Evolutionary conservation across 495 filamentous ascomycete species (phyloP).

Genomic region (Penicillium goetzii): DNA sequence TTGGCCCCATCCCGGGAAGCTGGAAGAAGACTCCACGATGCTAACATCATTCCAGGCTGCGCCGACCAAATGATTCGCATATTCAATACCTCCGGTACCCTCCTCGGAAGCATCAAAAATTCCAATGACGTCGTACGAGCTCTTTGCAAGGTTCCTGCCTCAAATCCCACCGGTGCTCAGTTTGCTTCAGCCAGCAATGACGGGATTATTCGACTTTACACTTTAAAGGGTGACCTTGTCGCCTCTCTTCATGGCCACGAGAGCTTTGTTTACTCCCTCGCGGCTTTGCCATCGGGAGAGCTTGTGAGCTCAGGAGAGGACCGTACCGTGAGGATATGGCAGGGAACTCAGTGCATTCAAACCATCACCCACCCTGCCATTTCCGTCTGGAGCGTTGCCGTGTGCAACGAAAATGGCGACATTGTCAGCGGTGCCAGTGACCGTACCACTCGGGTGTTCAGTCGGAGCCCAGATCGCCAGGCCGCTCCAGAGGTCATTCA

Average conservation of each 20-base stretch:
- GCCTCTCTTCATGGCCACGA: constrained; percentile 84
- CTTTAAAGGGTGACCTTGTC: constrained; percentile 70
- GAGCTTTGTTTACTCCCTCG: constrained; percentile 91
- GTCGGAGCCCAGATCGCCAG: constrained; percentile 67
- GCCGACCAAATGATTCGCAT: constrained; percentile 89
- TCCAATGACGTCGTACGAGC: constrained; percentile 82
- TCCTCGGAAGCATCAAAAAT: constrained; percentile 68
- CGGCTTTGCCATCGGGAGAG: constrained; percentile 76
- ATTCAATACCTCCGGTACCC: constrained; percentile 68
- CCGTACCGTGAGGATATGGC: constrained; percentile 88
- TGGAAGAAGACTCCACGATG: constrained; percentile 1
- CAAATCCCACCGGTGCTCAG: constrained; percentile 77
- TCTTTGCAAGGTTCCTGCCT: constrained; percentile 76
- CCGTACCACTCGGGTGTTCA: constrained; percentile 83
- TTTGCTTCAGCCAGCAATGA: constrained; percentile 92
- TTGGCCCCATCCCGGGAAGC: neutral
- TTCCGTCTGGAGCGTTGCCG: constrained; percentile 91
- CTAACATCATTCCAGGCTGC: constrained; percentile 54
- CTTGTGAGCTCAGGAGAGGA: constrained; percentile 93
- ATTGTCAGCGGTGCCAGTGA: constrained; percentile 94
- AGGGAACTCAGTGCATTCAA: constrained; percentile 78
- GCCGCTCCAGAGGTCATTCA: constrained; percentile 62
- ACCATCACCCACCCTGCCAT: constrained; percentile 98
- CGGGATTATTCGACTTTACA: constrained; percentile 83
- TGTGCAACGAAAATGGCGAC: constrained; percentile 79